Conservation (phyloP, 805 yeast species). For the Candida koratica region DNA sequence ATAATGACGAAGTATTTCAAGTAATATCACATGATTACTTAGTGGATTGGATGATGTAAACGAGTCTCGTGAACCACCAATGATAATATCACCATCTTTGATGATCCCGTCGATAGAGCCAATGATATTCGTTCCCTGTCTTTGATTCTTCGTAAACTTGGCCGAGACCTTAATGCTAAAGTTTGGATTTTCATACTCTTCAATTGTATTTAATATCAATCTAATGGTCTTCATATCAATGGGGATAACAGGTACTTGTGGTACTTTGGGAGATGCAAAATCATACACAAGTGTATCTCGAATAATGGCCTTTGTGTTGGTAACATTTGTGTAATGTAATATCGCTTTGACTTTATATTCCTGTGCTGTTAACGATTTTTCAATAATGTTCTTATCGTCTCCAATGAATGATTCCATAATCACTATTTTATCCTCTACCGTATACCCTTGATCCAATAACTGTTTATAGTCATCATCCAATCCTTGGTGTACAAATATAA, state of each 20-base stretch:
- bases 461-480: slow-evolving; percentile 24
- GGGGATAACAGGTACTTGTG: slow-evolving; percentile 25
- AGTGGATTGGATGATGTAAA: slow-evolving; percentile 34
- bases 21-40: slow-evolving; percentile 37
- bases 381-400: slow-evolving; percentile 17
- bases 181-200: slow-evolving; percentile 16
- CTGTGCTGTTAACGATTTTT: slow-evolving; percentile 25
- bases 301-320: slow-evolving; percentile 14
- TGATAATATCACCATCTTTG: slow-evolving; percentile 36
- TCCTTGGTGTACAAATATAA: slow-evolving; percentile 32
- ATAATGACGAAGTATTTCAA: slow-evolving; percentile 37
- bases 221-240: slow-evolving; percentile 22
- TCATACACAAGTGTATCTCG: slow-evolving; percentile 19
- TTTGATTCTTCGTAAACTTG: slow-evolving; percentile 13
- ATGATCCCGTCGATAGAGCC: slow-evolving; percentile 34
- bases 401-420: slow-evolving; percentile 19
- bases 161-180: slow-evolving; percentile 17
- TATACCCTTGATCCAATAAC: slow-evolving; percentile 18
- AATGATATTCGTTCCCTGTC: slow-evolving; percentile 28
- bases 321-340: slow-evolving; percentile 19
- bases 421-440: slow-evolving; percentile 24
- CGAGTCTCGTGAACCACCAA: slow-evolving; percentile 40
- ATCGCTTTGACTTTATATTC: slow-evolving; percentile 24
- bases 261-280: slow-evolving; percentile 8
- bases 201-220: slow-evolving; percentile 26